Percentiles rank a stretch among this genome's conserved stretches.
Evolutionary conservation across 2,329 filamentous ascomycete genomes (phyloP).

Genomic region (Cytospora piceae): DNA sequence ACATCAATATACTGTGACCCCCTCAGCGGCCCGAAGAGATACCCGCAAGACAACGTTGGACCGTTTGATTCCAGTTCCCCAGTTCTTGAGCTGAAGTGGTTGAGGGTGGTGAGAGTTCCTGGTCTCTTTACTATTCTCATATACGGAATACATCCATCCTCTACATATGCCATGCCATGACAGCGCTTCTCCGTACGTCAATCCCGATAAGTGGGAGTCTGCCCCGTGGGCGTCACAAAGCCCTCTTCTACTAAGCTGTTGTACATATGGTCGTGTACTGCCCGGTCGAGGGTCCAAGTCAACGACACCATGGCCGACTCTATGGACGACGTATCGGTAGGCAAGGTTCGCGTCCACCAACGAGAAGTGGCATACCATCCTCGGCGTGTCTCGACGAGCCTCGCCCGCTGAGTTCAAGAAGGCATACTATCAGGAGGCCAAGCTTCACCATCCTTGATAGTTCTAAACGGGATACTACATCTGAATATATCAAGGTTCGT

Average conservation of each 20-base stretch:
- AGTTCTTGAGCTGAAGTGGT: no score
- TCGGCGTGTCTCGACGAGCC: background rate
- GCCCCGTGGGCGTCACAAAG: no score
- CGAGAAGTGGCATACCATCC: background rate
- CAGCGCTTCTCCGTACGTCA: no score
- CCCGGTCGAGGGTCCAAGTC: background rate
- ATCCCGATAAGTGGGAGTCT: no score
- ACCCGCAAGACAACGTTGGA: no score
- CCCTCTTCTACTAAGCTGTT: background rate
- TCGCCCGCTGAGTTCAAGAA: background rate
- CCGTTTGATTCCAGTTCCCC: no score
- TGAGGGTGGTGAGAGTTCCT: no score
- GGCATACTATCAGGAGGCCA: background rate
- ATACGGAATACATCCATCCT: no score
- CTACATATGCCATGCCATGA: no score
- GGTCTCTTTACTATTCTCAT: no score
- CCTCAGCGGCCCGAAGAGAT: background rate
- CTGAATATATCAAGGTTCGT: background rate
- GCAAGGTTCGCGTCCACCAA: background rate
- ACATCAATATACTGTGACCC: no score
- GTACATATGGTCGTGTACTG: no score
- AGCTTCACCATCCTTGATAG: background rate
- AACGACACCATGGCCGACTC: background rate
- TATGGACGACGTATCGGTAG: slow-evolving; percentile 1
- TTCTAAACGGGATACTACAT: background rate